Evolutionary conservation across 2,329 filamentous ascomycete genomes (phyloP), one percentile per base, ranked within the genome.

Genomic region (Sclerotinia glacialis): DNA sequence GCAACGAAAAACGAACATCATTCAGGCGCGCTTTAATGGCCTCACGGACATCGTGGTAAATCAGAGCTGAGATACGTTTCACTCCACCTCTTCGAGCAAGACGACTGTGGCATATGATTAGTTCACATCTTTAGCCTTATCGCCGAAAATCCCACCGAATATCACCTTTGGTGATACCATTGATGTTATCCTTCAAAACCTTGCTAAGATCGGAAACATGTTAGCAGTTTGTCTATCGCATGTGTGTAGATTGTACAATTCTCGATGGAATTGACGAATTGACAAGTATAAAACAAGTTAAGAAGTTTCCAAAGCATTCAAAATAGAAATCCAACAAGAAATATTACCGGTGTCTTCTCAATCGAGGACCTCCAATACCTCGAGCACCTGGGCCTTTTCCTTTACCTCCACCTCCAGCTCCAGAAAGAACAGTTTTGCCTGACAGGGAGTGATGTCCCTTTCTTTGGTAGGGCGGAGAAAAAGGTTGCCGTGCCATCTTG

Each of bases 71-170:
- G 11, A 93, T 92, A 0, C 90, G 81, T 75, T 93, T 93, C 0
- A 94, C 88, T 0, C 91, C 91, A 1, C 90, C 91, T 8, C 91
- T 86, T 7, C 91, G 85, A 1, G 91, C 91, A 0, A 94, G 78
- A 50, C 90, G 87, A 71, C 89, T 71, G 9, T 49, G 7, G 52
- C 26, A 26, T 28, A 42, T 23, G 26, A 55, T 53, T 55, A 64
- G 31, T 34, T 40, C 7, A 21, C 46, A 62, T 34, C 37, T 37
- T 46, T 23, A 47, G 18, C 11, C 40, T 34, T 34, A 50, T 34
- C 34, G 23, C 11, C 8, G 16, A 18, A 9, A 21, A 28, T 72
- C 77, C 56, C 77, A 85, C 84, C 83, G 77, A 60, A 86, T 85
- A 18, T 80, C 82, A 6, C 80, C 80, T 69, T 85, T 86, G 1